A percentile compares a stretch with the other conserved stretches of the same genome.
Conservation (phyloP, 345 rosid genomes). For the Eutrema yunnanense region DNA sequence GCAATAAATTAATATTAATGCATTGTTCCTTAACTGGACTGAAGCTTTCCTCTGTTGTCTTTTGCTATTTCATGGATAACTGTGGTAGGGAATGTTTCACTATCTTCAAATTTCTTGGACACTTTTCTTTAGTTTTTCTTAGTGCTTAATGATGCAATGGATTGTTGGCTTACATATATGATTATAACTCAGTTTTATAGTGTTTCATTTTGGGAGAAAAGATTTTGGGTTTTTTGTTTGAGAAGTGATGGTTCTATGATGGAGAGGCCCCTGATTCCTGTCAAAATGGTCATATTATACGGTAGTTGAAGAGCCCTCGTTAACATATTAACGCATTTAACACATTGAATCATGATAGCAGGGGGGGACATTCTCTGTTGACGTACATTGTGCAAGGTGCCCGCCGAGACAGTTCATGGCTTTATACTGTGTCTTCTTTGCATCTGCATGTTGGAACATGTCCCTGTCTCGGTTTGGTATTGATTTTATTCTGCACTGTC, state of each 20-base stretch:
- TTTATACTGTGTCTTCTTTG: slow-evolving; percentile 25
- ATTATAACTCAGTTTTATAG: slow-evolving; percentile 13
- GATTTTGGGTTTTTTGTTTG: slow-evolving; percentile 19
- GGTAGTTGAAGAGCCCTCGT: slow-evolving; percentile 30
- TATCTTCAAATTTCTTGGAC: not conserved
- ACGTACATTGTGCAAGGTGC: slow-evolving; percentile 43
- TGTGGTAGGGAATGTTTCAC: not conserved
- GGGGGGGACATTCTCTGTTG: slow-evolving; percentile 48
- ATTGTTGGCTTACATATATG: not conserved
- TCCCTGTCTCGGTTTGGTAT: slow-evolving; percentile 52
- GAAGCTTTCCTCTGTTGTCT: not conserved
- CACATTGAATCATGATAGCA: slow-evolving; percentile 52
- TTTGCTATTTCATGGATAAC: not conserved
- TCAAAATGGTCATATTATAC: slow-evolving; percentile 29
- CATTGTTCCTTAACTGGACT: not conserved
- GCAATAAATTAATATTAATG: not conserved
- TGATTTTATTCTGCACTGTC: slow-evolving; percentile 34
- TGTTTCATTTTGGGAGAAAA: slow-evolving; percentile 19
- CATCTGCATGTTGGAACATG: slow-evolving; percentile 33
- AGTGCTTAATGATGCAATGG: not conserved
- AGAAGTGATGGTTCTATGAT: slow-evolving; percentile 23
- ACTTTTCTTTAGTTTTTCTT: not conserved
- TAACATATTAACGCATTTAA: slow-evolving; percentile 30
- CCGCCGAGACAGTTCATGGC: slow-evolving; percentile 53
- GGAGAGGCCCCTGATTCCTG: slow-evolving; percentile 34